phyloP scores from a whole-genome alignment of 371 early-diverging fungal genomes.

The Haplosporangium sp. region DNA sequence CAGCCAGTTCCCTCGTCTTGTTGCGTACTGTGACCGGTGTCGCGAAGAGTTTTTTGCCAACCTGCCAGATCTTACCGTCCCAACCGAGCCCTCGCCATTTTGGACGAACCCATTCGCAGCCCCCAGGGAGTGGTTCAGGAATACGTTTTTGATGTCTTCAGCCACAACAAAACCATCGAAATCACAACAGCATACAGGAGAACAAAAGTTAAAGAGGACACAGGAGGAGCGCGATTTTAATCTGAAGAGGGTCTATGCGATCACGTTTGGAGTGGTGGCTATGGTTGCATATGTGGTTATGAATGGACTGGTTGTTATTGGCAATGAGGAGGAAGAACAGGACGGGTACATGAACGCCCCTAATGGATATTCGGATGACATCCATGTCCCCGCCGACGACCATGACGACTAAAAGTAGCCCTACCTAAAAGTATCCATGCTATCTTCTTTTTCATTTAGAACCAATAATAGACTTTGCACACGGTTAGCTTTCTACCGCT shows the following conservation, averaged over 20 bases:
- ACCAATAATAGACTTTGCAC: too few relatives aligned
- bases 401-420: too few relatives aligned
- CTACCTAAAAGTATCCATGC: too few relatives aligned
- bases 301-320: conserved; percentile 67
- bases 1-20: conserved; percentile 69
- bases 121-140: conserved; percentile 61
- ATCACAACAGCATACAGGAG: conserved; percentile 7
- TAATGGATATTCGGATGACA: too few relatives aligned
- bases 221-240: conserved; percentile 68
- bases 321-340: conserved; percentile 56
- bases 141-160: conserved; percentile 39
- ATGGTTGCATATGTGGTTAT: conserved; percentile 66
- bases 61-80: conserved; percentile 20
- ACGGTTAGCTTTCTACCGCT: too few relatives aligned
- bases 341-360: too few relatives aligned
- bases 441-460: too few relatives aligned
- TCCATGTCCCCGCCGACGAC: too few relatives aligned
- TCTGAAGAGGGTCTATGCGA: conserved; percentile 68
- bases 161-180: too few relatives aligned
- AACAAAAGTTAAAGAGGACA: conserved; percentile 59
- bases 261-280: conserved; percentile 66
- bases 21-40: conserved; percentile 69
- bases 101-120: conserved; percentile 63
- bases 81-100: conserved; percentile 63
- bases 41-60: conserved; percentile 48